Percentiles rank a stretch among this genome's conserved stretches.
phyloP scores from a whole-genome alignment of 2,329 filamentous ascomycete species.

The Geoglossum cookeanum region DNA sequence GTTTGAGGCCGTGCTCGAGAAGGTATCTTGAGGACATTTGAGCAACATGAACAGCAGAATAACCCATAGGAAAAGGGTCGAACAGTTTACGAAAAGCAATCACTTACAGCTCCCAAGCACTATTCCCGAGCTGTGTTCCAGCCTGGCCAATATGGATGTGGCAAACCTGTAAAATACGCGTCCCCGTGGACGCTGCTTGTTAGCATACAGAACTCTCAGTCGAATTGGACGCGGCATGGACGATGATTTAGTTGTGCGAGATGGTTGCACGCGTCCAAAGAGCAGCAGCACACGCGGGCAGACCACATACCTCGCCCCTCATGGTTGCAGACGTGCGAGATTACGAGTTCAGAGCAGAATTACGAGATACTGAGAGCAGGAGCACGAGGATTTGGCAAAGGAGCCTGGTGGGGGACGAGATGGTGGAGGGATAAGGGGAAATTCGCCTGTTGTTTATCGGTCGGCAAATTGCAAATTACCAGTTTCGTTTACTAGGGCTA shows the following conservation, averaged over 20 bases:
- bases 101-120: conserved; percentile 56
- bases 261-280: neutral
- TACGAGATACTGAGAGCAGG: neutral
- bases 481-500: neutral
- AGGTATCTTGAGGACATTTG: conserved; percentile 35
- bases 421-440: neutral
- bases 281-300: neutral
- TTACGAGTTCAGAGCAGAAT: neutral
- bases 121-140: conserved; percentile 56
- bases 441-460: neutral
- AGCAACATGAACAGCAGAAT: conserved; percentile 8
- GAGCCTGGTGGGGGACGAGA: neutral
- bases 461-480: neutral
- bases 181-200: neutral
- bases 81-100: conserved; percentile 12
- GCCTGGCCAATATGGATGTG: conserved; percentile 53
- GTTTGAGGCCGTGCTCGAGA: conserved; percentile 50
- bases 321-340: neutral
- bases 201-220: neutral
- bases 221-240: neutral
- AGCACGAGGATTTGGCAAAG: neutral
- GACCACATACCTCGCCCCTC: neutral
- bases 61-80: conserved; percentile 1
- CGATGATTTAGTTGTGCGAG: neutral
- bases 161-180: conserved; percentile 29